Evolutionary conservation across 2,329 filamentous ascomycete species (phyloP).

Genomic region (Fusarium nelsonii): DNA sequence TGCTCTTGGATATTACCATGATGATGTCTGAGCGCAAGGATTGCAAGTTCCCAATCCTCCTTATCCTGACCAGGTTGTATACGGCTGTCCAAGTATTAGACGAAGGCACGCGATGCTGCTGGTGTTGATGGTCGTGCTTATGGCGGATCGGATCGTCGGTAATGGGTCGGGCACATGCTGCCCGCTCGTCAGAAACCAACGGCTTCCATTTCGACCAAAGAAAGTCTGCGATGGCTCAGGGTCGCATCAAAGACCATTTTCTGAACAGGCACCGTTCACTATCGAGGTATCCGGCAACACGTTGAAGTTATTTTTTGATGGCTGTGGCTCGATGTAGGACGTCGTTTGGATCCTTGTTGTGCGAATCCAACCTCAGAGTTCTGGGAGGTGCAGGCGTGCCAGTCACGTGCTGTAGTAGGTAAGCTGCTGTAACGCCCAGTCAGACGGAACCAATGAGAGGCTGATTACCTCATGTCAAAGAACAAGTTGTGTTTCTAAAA

Average conservation of each 20-base stretch:
- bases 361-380: conserved; percentile 31
- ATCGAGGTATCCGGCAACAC: conserved; percentile 17
- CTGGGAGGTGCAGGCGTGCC: conserved; percentile 26
- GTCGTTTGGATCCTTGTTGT: conserved; percentile 42
- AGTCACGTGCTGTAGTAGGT: conserved; percentile 34
- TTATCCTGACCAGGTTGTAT: neutral
- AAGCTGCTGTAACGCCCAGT: neutral
- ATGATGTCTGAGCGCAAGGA: neutral
- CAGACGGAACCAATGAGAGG: neutral
- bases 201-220: conserved; percentile 6
- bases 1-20: conserved; percentile 4
- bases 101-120: conserved; percentile 3
- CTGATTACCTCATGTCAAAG: neutral
- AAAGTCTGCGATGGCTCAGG: neutral
- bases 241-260: conserved; percentile 7
- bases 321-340: conserved; percentile 42
- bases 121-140: conserved; percentile 22
- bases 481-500: neutral
- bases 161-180: conserved; percentile 25
- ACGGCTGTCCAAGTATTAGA: neutral
- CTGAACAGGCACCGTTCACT: conserved; percentile 4
- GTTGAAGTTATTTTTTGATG: conserved; percentile 30
- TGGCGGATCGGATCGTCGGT: conserved; percentile 39
- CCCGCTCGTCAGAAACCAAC: conserved; percentile 1
- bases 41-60: neutral